These are phyloP conservation scores for Fusarium nematophilum DNA, from an alignment of 2,329 filamentous ascomycete species.

Conservation along the genomic window DNA sequence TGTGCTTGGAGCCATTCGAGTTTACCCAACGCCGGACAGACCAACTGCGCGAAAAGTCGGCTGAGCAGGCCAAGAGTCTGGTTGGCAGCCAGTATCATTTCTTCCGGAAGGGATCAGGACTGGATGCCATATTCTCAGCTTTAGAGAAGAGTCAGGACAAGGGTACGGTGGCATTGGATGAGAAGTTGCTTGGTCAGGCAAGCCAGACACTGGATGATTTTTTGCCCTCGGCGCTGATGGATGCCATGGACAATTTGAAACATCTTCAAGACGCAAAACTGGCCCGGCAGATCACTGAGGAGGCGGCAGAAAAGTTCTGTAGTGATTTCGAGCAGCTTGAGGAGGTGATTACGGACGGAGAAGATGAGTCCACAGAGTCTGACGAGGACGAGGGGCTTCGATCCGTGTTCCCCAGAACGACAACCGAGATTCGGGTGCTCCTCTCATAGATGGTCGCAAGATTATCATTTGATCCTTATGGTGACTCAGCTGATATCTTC, in stretches of 20 bases:
- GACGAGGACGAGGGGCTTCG: slow-evolving; percentile 44
- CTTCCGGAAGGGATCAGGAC: slow-evolving; percentile 79
- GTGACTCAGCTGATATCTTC: too few relatives aligned
- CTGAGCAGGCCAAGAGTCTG: slow-evolving; percentile 67
- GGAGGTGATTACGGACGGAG: slow-evolving; percentile 58
- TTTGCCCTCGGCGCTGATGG: slow-evolving; percentile 90
- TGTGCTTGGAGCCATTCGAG: slow-evolving; percentile 66
- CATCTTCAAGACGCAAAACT: slow-evolving; percentile 77
- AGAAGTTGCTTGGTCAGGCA: slow-evolving; percentile 67
- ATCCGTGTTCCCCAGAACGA: slow-evolving; percentile 67
- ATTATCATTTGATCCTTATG: too few relatives aligned
- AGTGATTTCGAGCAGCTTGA: slow-evolving; percentile 79
- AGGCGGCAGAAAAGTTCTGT: slow-evolving; percentile 86
- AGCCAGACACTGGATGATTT: slow-evolving; percentile 89
- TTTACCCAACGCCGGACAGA: slow-evolving; percentile 70
- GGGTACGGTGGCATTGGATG: slow-evolving; percentile 58
- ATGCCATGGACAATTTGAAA: slow-evolving; percentile 85
- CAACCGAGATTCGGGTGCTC: slow-evolving; percentile 69
- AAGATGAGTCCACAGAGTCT: slow-evolving; percentile 49
- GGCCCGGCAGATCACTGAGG: slow-evolving; percentile 81
- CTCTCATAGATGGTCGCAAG: slow-evolving; percentile 55
- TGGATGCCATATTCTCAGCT: slow-evolving; percentile 71
- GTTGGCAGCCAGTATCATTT: slow-evolving; percentile 76
- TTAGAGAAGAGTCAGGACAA: slow-evolving; percentile 55
- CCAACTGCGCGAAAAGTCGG: slow-evolving; percentile 67